phyloP scores from a whole-genome alignment of 2,329 filamentous ascomycete species.

The Cladosporium sp. region DNA sequence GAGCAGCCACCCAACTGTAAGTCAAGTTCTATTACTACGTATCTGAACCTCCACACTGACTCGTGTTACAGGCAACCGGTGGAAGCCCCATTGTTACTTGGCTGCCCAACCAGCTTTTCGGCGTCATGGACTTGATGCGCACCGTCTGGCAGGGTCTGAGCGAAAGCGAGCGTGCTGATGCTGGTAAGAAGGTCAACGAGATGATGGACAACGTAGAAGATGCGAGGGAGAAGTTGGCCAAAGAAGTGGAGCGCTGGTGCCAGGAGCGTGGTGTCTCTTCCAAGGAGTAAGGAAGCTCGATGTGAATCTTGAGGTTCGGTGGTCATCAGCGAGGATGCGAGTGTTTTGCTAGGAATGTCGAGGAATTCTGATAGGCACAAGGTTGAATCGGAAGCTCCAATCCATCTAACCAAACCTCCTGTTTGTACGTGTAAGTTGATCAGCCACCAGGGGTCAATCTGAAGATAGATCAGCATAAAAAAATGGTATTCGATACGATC shows the following conservation, averaged over 20 bases:
- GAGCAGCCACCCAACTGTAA: slow-evolving; percentile 62
- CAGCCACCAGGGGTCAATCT: neutral
- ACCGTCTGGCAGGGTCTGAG: slow-evolving; percentile 46
- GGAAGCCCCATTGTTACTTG: slow-evolving; percentile 80
- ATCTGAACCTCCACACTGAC: too few species aligned
- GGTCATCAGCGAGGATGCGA: neutral
- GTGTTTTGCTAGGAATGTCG: too few species aligned
- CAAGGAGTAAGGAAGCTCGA: neutral
- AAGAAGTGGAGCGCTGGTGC: slow-evolving; percentile 74
- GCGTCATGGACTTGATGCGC: slow-evolving; percentile 68
- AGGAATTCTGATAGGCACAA: too few species aligned
- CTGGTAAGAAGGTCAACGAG: slow-evolving; percentile 29
- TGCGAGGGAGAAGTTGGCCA: slow-evolving; percentile 62
- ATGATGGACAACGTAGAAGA: slow-evolving; percentile 64
- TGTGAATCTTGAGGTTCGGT: too few species aligned
- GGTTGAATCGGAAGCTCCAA: too few species aligned
- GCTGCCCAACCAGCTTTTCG: slow-evolving; percentile 75
- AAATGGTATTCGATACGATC: neutral
- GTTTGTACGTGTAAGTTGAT: neutral
- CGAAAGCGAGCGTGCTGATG: slow-evolving; percentile 15
- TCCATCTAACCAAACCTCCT: too few species aligned
- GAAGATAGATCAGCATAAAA: neutral
- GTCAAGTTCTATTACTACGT: neutral
- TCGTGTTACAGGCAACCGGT: slow-evolving; percentile 56
- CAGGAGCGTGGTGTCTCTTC: slow-evolving; percentile 3